Evolutionary conservation across 139 green algal genomes (phyloP).

Genomic region (Chlorella sp.): DNA sequence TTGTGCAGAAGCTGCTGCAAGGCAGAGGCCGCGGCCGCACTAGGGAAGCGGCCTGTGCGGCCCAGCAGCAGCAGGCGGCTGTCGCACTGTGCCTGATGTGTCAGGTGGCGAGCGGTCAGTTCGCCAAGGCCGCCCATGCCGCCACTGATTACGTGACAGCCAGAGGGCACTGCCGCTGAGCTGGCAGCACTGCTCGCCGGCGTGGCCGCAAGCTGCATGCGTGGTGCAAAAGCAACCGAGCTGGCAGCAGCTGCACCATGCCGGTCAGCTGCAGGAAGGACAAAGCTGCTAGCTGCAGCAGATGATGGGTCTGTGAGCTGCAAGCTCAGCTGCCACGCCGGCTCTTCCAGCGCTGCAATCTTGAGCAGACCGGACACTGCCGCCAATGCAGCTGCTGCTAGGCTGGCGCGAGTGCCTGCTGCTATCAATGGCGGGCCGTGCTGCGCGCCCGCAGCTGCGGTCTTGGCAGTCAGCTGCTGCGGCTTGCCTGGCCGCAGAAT

Average conservation of each 20-base stretch:
- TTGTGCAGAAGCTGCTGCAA: neutral
- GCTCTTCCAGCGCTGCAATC: slow-evolving; percentile 4
- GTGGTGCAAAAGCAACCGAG: neutral
- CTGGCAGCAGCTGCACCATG: neutral
- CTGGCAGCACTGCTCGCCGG: neutral
- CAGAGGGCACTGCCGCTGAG: slow-evolving; percentile 53
- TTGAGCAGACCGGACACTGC: neutral
- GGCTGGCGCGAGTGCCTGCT: too few species aligned
- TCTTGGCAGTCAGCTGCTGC: slow-evolving; percentile 1
- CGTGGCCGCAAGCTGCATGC: neutral
- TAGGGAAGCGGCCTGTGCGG: neutral
- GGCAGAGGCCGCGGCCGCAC: neutral
- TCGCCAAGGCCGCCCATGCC: slow-evolving; percentile 55
- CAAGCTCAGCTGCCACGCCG: slow-evolving; percentile 12
- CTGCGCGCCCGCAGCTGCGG: neutral
- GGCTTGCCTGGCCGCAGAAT: neutral
- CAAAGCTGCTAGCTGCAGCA: neutral
- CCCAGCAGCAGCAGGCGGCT: slow-evolving; percentile 33
- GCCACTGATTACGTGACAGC: slow-evolving; percentile 74
- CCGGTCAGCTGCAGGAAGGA: neutral
- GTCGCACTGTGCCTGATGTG: slow-evolving; percentile 14
- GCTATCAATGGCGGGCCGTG: neutral
- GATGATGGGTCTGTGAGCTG: neutral
- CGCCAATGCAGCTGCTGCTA: neutral
- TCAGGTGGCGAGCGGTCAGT: slow-evolving; percentile 72